Evolutionary conservation across 2,329 filamentous ascomycete species (phyloP).

Genomic region (Hypoxylon sp.): DNA sequence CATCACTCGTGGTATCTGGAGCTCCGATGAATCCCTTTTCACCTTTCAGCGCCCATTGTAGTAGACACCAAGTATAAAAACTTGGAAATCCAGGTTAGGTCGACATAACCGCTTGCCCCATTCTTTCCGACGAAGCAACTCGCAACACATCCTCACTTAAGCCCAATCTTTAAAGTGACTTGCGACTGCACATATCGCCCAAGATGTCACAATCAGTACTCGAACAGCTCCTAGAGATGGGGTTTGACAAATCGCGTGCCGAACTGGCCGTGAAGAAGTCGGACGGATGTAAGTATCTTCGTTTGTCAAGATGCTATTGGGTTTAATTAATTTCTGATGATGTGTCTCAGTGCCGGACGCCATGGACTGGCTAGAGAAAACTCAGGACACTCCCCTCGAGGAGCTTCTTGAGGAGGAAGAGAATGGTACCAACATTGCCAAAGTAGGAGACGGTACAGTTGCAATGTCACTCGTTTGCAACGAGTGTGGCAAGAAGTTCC

Average conservation of each 20-base stretch:
- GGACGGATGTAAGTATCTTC: conserved; percentile 74
- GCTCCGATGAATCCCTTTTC: conserved; percentile 5
- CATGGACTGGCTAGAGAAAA: conserved; percentile 93
- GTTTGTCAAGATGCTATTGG: conserved; percentile 11
- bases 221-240: conserved; percentile 74
- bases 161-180: conserved; percentile 25
- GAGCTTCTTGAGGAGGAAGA: conserved; percentile 76
- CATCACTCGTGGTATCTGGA: conserved; percentile 13
- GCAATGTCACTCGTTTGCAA: conserved; percentile 91
- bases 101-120: conserved; percentile 10
- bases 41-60: conserved; percentile 12
- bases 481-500: conserved; percentile 92
- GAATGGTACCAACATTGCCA: conserved; percentile 64
- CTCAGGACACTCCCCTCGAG: conserved; percentile 87
- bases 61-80: conserved; percentile 8
- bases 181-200: conserved; percentile 42
- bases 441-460: conserved; percentile 76
- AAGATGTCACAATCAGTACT: conserved; percentile 71
- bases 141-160: conserved; percentile 34
- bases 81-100: not conserved
- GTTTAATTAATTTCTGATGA: conserved; percentile 26
- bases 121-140: conserved; percentile 33
- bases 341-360: conserved; percentile 78
- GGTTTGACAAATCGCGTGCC: conserved; percentile 85
- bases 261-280: conserved; percentile 86